Evolutionary conservation across 345 rosid genomes (phyloP).

Genomic region (Tarenaya hassleriana): DNA sequence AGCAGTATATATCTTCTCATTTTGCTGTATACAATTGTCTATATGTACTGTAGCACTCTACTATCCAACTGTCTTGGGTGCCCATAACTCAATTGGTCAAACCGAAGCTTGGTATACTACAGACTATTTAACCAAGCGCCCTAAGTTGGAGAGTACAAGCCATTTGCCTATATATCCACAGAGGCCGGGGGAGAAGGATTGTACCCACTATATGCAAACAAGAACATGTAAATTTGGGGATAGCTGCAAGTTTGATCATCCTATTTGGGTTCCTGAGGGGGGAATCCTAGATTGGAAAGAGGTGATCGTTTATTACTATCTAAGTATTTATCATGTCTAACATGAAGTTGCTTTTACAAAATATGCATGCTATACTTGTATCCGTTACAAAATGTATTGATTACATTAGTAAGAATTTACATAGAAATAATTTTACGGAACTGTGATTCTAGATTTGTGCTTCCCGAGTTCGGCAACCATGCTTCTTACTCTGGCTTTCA

Average conservation of each 20-base stretch:
- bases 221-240: constrained; percentile 98
- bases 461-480: constrained; percentile 5
- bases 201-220: constrained; percentile 98
- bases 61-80: constrained; percentile 71
- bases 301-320: constrained; percentile 78
- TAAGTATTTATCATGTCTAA: constrained; percentile 29
- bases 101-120: constrained; percentile 90
- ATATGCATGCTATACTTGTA: constrained; percentile 12
- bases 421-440: constrained; percentile 10
- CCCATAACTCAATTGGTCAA: constrained; percentile 85
- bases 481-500: constrained; percentile 20
- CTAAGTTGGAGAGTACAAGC: constrained; percentile 83
- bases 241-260: constrained; percentile 99
- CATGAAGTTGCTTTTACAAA: constrained; percentile 20
- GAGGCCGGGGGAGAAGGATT: constrained; percentile 98
- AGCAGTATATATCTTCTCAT: constrained; percentile 39
- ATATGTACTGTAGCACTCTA: constrained; percentile 85
- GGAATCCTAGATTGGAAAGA: constrained; percentile 99
- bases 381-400: not conserved
- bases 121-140: constrained; percentile 71
- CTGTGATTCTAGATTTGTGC: constrained; percentile 9
- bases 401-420: constrained; percentile 12
- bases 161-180: constrained; percentile 88
- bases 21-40: constrained; percentile 44
- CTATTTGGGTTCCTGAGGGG: constrained; percentile 99